Evolutionary conservation across 1,139 yeast genomes (phyloP).

Genomic region (Waltiozyma sp.): DNA sequence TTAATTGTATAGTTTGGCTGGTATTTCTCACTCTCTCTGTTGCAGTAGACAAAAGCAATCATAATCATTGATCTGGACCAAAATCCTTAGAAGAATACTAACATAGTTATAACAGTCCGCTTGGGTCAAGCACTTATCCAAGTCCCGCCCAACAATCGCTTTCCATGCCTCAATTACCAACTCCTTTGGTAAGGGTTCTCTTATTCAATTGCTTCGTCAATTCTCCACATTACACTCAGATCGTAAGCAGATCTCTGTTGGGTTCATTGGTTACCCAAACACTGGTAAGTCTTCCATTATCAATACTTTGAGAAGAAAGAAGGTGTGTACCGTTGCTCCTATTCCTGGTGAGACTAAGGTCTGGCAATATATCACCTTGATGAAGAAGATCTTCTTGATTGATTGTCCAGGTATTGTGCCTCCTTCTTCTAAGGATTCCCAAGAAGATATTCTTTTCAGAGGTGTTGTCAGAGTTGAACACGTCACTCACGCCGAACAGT

Average conservation of each 20-base stretch:
- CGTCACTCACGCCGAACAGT: slow-evolving; percentile 91
- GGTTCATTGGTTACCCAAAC: slow-evolving; percentile 95
- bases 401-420: slow-evolving; percentile 99
- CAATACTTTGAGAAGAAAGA: slow-evolving; percentile 85
- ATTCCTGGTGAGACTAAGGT: slow-evolving; percentile 98
- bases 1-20: too few relatives aligned
- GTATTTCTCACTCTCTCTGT: too few relatives aligned
- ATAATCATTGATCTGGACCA: too few relatives aligned
- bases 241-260: slow-evolving; percentile 92
- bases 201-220: slow-evolving; percentile 87
- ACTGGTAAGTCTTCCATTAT: slow-evolving; percentile 95
- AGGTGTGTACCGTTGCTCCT: slow-evolving; percentile 95
- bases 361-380: slow-evolving; percentile 96
- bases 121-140: slow-evolving; percentile 93
- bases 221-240: slow-evolving; percentile 85
- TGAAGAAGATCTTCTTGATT: slow-evolving; percentile 89
- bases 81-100: too few relatives aligned
- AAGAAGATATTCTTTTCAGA: slow-evolving; percentile 87
- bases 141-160: slow-evolving; percentile 88
- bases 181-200: slow-evolving; percentile 94
- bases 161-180: slow-evolving; percentile 97
- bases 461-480: slow-evolving; percentile 98
- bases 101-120: slow-evolving; percentile 64
- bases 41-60: too few relatives aligned
- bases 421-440: slow-evolving; percentile 80